phyloP scores from a whole-genome alignment of 2,329 filamentous ascomycete species.

The Fusarium liriodendri region DNA sequence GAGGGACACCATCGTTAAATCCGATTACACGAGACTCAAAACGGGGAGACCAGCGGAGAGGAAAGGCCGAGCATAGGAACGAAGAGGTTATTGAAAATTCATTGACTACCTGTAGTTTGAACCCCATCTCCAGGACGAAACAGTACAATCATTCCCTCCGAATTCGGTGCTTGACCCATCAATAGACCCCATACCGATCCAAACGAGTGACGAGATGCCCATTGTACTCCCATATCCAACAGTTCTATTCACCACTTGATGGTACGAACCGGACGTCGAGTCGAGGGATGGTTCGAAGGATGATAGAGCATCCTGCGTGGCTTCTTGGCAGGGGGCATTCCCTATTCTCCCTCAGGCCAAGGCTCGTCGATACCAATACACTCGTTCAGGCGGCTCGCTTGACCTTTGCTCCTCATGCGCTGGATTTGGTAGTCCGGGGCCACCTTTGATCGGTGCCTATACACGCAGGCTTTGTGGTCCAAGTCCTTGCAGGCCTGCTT shows the following conservation, averaged over 20 bases:
- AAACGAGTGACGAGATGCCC: not conserved
- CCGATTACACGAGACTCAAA: not conserved
- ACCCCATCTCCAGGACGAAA: not conserved
- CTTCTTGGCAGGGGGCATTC: not conserved
- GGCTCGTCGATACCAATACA: conserved; percentile 28
- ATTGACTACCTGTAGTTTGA: not conserved
- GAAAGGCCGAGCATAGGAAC: not conserved
- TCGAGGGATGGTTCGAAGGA: not conserved
- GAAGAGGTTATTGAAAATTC: not conserved
- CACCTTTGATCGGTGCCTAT: not conserved
- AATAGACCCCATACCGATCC: not conserved
- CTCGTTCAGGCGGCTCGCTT: conserved; percentile 38
- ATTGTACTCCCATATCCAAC: not conserved
- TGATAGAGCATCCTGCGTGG: conserved; percentile 15
- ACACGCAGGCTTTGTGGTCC: not conserved
- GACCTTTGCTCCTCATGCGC: conserved; percentile 32
- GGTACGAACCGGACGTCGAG: not conserved
- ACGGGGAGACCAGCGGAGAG: not conserved
- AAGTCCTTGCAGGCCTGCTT: not conserved
- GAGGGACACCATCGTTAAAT: not conserved
- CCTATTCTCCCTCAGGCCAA: conserved; percentile 30
- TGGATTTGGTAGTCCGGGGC: not conserved
- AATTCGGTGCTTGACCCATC: not conserved
- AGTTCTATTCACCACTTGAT: not conserved
- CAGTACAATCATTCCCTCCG: not conserved